Evolutionary conservation across 345 rosid species (phyloP).

Genomic region (Limnanthes douglasii): DNA sequence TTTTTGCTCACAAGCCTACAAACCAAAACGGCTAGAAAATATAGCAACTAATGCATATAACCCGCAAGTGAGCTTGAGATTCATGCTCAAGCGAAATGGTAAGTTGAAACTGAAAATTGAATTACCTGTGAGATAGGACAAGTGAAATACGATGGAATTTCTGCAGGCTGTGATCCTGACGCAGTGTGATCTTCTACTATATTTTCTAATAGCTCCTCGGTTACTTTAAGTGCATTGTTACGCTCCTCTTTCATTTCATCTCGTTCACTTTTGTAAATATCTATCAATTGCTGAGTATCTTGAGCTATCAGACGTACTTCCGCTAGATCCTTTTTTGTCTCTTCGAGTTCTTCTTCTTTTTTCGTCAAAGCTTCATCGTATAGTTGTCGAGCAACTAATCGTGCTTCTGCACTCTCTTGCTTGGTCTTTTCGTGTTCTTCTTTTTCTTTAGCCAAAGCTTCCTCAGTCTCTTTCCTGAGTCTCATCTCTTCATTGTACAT

Average conservation of each 20-base stretch:
- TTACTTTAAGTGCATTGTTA: slow-evolving; percentile 48
- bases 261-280: slow-evolving; percentile 34
- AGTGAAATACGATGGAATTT: slow-evolving; percentile 42
- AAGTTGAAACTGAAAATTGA: neutral
- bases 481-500: slow-evolving; percentile 19
- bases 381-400: slow-evolving; percentile 14
- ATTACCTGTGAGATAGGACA: slow-evolving; percentile 65
- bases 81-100: too few relatives aligned
- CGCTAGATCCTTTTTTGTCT: slow-evolving; percentile 20
- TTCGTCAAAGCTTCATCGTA: too few relatives aligned
- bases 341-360: slow-evolving; percentile 23
- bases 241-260: slow-evolving; percentile 40
- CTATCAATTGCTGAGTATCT: slow-evolving; percentile 47
- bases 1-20: too few relatives aligned
- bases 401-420: slow-evolving; percentile 25
- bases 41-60: too few relatives aligned
- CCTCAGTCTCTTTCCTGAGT: slow-evolving; percentile 19
- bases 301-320: slow-evolving; percentile 27
- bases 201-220: slow-evolving; percentile 43
- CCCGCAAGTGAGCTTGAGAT: too few relatives aligned
- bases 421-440: slow-evolving; percentile 18
- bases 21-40: too few relatives aligned
- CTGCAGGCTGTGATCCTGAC: slow-evolving; percentile 27
- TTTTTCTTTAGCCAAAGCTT: slow-evolving; percentile 10
- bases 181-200: slow-evolving; percentile 27